Percentiles rank a stretch among this genome's conserved stretches.
Conservation (phyloP, 345 rosid species). For the Hibiscus mutabilis region DNA sequence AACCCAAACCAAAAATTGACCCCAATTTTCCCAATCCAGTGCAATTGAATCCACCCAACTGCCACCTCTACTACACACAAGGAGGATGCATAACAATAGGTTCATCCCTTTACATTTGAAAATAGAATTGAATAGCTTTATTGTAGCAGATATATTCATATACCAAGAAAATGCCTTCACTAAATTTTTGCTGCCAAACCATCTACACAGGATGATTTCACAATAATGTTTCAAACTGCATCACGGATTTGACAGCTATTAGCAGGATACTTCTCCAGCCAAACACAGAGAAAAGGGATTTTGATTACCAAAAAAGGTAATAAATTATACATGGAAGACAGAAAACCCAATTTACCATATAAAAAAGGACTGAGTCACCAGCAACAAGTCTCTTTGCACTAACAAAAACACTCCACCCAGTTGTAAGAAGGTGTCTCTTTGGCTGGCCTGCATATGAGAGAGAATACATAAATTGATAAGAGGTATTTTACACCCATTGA, state of each 20-base stretch:
- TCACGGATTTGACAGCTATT: background rate
- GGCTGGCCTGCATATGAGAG: constrained; percentile 70
- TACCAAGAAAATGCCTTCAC: background rate
- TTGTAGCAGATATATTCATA: background rate
- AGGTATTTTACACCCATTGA: background rate
- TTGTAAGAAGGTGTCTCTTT: constrained; percentile 91
- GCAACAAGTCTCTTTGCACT: constrained; percentile 86
- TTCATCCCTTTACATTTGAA: background rate
- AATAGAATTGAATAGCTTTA: background rate
- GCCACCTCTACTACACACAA: background rate
- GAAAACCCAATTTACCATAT: constrained; percentile 45
- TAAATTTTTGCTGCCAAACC: background rate
- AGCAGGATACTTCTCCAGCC: background rate
- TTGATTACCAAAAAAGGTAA: background rate
- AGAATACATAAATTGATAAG: constrained; percentile 10
- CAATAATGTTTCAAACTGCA: background rate
- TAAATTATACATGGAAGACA: background rate
- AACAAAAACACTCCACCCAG: constrained; percentile 96
- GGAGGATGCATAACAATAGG: background rate
- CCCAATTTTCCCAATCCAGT: background rate
- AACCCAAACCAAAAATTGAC: background rate
- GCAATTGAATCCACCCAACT: background rate
- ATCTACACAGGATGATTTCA: background rate
- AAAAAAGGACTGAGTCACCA: constrained; percentile 93
- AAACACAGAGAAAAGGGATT: background rate